A percentile compares a stretch with the other conserved stretches of the same genome.
These are phyloP conservation scores for Ceratobasidium sp. DNA, from an alignment of 1,284 basidiomycete genomes.

Conservation along the genomic window DNA sequence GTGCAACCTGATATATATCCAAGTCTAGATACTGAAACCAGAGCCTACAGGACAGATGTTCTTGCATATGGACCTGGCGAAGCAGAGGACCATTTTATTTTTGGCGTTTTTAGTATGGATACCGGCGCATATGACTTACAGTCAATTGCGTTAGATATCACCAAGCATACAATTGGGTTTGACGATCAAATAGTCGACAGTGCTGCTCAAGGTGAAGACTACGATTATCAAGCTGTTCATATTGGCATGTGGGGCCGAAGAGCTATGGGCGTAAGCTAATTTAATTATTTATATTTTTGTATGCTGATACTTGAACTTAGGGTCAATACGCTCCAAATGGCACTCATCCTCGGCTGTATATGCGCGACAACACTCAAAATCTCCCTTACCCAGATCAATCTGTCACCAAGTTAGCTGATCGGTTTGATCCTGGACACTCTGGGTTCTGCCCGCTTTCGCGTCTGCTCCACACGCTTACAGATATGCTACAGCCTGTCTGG, in stretches of 20 bases:
- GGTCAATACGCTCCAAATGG: constrained; percentile 2
- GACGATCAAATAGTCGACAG: not conserved
- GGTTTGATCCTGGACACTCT: not conserved
- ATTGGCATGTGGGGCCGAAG: not conserved
- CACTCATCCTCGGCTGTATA: not conserved
- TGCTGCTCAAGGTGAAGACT: not conserved
- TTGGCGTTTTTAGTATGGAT: not conserved
- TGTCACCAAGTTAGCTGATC: not conserved
- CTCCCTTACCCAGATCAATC: not conserved
- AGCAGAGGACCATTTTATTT: not conserved
- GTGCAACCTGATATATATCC: not conserved
- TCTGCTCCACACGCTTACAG: not conserved
- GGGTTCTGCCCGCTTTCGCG: not conserved
- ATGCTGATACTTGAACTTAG: not conserved
- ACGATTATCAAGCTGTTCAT: not conserved
- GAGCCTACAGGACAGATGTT: not conserved
- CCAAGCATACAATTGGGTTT: not conserved
- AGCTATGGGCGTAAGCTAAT: not conserved
- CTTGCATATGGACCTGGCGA: not conserved
- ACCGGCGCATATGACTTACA: not conserved
- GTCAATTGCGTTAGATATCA: not conserved
- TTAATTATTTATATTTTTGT: not conserved
- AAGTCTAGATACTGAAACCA: not conserved
- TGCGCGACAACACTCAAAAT: not conserved
- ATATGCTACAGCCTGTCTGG: not conserved